phyloP scores from a whole-genome alignment of 176 grass and related monocot species.

The Phyllostachys edulis region DNA sequence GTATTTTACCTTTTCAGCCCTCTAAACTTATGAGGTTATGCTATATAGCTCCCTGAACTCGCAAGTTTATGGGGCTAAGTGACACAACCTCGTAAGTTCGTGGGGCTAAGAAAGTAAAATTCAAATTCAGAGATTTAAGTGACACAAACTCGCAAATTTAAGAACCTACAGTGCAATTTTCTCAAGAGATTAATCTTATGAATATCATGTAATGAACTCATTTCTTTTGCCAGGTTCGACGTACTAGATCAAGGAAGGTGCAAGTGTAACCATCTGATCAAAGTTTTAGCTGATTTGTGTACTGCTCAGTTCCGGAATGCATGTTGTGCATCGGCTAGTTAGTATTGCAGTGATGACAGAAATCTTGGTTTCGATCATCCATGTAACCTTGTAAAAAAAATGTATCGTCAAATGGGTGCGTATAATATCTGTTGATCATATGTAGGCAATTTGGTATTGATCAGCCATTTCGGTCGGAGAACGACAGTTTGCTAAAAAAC shows the following conservation, averaged over 20 bases:
- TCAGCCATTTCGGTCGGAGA: not conserved
- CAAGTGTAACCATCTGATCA: slow-evolving; percentile 8
- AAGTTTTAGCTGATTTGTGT: not conserved
- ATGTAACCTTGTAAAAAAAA: not conserved
- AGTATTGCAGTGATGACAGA: not conserved
- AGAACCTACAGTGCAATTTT: too few relatives aligned
- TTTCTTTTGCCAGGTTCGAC: slow-evolving; percentile 37
- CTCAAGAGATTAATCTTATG: not conserved
- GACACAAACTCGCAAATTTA: too few relatives aligned
- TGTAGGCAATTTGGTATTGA: too few relatives aligned
- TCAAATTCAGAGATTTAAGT: too few relatives aligned
- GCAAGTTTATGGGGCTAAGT: too few relatives aligned
- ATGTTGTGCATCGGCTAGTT: slow-evolving; percentile 12
- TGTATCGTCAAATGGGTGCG: not conserved
- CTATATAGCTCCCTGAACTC: too few relatives aligned
- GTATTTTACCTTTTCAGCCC: too few relatives aligned
- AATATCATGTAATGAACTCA: not conserved
- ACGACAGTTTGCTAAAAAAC: too few relatives aligned
- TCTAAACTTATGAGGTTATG: too few relatives aligned
- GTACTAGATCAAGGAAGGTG: slow-evolving; percentile 49
- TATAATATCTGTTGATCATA: not conserved
- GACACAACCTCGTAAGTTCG: too few relatives aligned
- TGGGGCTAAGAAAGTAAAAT: too few relatives aligned
- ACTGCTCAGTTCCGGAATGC: not conserved
- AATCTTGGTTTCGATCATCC: not conserved